These are phyloP conservation scores for Margaritispora aquatica DNA, from an alignment of 495 filamentous ascomycete species.

Conservation along the genomic window DNA sequence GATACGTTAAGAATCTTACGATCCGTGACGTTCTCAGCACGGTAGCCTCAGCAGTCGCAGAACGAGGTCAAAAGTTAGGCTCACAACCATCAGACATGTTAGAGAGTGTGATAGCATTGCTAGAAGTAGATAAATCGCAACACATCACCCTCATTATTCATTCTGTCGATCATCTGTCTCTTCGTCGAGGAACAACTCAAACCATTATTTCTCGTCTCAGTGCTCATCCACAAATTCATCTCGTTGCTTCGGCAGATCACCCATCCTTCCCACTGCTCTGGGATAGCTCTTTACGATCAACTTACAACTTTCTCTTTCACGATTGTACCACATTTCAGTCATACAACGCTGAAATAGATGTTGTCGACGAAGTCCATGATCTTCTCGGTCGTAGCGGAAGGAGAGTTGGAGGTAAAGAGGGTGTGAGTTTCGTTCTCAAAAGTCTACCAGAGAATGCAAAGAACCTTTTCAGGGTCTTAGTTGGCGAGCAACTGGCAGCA, in stretches of 20 bases:
- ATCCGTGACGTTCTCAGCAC: conserved; percentile 74
- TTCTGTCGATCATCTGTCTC: conserved; percentile 72
- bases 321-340: conserved; percentile 86
- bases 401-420: conserved; percentile 81
- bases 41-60: conserved; percentile 58
- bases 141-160: conserved; percentile 69
- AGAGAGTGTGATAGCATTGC: conserved; percentile 51
- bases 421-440: conserved; percentile 84
- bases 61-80: conserved; percentile 41
- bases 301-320: conserved; percentile 84
- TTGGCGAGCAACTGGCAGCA: conserved; percentile 75
- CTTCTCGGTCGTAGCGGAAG: conserved; percentile 80
- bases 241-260: conserved; percentile 79
- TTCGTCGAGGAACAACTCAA: conserved; percentile 67
- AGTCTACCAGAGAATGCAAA: conserved; percentile 88
- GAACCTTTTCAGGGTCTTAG: conserved; percentile 73
- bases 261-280: conserved; percentile 84
- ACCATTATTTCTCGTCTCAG: conserved; percentile 69
- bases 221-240: conserved; percentile 62
- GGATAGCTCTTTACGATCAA: conserved; percentile 72
- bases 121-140: conserved; percentile 41
- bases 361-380: conserved; percentile 81
- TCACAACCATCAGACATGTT: conserved; percentile 54
- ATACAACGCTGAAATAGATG: conserved; percentile 61
- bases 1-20: conserved; percentile 71